Evolutionary conservation across 2,329 filamentous ascomycete species (phyloP), one percentile per base, ranked within the genome.

Genomic region (Penicillium sp.): DNA sequence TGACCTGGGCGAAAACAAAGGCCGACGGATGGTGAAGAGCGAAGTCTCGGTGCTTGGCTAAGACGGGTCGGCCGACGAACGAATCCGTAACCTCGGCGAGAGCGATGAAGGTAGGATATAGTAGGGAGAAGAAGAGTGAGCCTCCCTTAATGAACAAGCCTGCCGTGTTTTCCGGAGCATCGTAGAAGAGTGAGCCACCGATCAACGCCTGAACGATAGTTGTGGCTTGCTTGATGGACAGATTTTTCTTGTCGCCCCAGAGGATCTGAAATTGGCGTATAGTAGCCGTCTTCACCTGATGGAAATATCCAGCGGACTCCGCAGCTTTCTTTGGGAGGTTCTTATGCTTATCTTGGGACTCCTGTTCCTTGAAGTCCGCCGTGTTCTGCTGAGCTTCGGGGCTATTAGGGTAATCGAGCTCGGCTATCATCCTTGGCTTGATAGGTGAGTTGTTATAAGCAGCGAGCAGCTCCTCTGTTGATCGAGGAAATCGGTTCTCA

Each of bases 71-170:
- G 13, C 81, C 81, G 9, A 66, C 71, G 56, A 83, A 86, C 0
- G 80, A 81, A 27, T 80, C 76, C 0, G 77, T 83, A 1, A 87
- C 83, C 63, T 88, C 84, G 1, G 81, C 77, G 74, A 86, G 80
- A 24, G 81, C 75, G 1, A 85, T 60, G 6, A 87, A 66, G 47
- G 74, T 71, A 59, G 85, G 82, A 64, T 78, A 83, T 0, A 87
- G 69, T 0, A 86, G 69, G 1, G 82, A 72, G 43, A 86, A 77
- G 71, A 86, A 87, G 4, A 84, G 67, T 0, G 82, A 76, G 44
- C 83, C 84, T 0, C 76, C 75, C 56, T 85, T 85, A 56, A 79
- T 61, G 62, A 86, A 86, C 0, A 87, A 66, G 6, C 83, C 83
- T 1, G 66, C 72, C 0, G 81, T 79, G 43, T 76, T 80, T 25